Conservation (phyloP, 2,329 filamentous ascomycete genomes). For the Calonectria ilicicola region DNA sequence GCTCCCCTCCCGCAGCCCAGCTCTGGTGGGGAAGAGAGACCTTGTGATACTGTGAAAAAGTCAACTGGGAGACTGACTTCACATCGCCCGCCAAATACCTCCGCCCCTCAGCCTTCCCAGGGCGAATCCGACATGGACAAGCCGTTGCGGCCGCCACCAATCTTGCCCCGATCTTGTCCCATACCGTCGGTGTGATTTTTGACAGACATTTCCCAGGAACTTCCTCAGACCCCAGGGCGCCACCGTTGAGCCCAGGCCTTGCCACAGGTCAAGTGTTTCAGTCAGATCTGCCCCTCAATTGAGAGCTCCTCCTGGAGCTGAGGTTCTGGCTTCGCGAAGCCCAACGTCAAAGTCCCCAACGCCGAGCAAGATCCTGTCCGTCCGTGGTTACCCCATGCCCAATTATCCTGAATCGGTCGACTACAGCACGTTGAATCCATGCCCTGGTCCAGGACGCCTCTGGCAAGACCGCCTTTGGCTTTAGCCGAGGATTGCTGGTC, state of each 20-base stretch:
- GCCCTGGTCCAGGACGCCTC: conserved; percentile 36
- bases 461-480: not conserved
- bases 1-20: conserved; percentile 8
- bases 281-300: not conserved
- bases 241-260: conserved; percentile 10
- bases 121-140: not conserved
- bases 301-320: not conserved
- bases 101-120: not conserved
- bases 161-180: not conserved
- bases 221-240: conserved; percentile 16
- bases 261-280: conserved; percentile 7
- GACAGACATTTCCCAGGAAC: not conserved
- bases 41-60: conserved; percentile 1
- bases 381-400: not conserved
- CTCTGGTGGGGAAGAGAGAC: conserved; percentile 14
- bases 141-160: not conserved
- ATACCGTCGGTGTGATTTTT: not conserved
- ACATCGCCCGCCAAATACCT: not conserved
- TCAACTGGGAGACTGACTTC: conserved; percentile 3
- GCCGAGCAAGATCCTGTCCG: not conserved
- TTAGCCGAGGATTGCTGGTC: conserved; percentile 1
- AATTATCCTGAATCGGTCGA: not conserved
- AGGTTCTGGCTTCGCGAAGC: not conserved
- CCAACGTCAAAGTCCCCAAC: not conserved
- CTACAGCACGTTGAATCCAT: conserved; percentile 11